These are phyloP conservation scores for Rubia yunnanensis DNA, from an alignment of 257 asterid species.

Conservation along the genomic window DNA sequence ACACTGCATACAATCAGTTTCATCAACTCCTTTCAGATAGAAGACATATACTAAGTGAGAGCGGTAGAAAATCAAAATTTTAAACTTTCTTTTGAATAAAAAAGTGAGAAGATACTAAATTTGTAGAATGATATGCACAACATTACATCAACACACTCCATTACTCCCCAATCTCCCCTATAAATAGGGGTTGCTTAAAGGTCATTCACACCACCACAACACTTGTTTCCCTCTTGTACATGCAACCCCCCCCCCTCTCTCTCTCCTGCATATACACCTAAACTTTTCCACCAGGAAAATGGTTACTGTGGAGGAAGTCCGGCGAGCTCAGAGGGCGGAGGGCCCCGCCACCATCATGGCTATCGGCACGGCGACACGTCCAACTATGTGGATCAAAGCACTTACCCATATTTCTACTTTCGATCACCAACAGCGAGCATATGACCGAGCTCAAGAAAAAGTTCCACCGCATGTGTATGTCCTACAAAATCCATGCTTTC, in stretches of 20 bases:
- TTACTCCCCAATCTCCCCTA: background rate
- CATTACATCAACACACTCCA: no score
- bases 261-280: background rate
- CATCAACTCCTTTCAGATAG: no score
- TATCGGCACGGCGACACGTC: slow-evolving; percentile 59
- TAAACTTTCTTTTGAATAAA: no score
- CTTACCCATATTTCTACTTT: slow-evolving; percentile 59
- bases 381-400: slow-evolving; percentile 57
- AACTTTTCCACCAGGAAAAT: slow-evolving; percentile 15
- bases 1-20: no score
- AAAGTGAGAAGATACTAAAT: no score
- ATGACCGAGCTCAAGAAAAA: slow-evolving; percentile 51
- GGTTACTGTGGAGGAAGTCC: slow-evolving; percentile 62
- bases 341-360: slow-evolving; percentile 78
- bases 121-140: no score
- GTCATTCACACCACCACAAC: background rate
- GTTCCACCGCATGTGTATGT: slow-evolving; percentile 76
- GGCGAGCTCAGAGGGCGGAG: slow-evolving; percentile 57
- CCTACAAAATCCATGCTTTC: background rate
- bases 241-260: background rate
- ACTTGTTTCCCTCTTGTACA: background rate
- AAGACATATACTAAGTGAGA: no score
- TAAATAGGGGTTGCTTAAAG: background rate
- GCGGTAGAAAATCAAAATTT: no score
- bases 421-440: slow-evolving; percentile 68